Evolutionary conservation across 2,329 filamentous ascomycete genomes (phyloP), one percentile per base, ranked within the genome.

Genomic region (Nemania sp.): DNA sequence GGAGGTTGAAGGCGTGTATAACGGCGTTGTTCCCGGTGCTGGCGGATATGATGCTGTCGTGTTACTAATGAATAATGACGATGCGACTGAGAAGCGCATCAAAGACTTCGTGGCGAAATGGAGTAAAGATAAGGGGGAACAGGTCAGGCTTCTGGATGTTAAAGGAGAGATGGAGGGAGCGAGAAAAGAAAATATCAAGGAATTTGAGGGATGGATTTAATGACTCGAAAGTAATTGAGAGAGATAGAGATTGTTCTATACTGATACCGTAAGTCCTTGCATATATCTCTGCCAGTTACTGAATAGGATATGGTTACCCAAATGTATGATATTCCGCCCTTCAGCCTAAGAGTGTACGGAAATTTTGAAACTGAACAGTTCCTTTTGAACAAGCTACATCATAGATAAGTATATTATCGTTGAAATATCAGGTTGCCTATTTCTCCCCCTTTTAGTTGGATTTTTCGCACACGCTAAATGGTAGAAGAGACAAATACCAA

Each of bases 31-130:
- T 0, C 94, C 94, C 0, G 94, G 94, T 0, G 94, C 94, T 0
- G 94, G 94, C 8, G 94, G 94, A 0, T 97, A 89, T 67, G 94
- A 99, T 76, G 94, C 94, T 1, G 80, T 96, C 50, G 89, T 88
- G 1, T 71, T 99, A 56, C 72, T 99, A 54, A 83, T 96, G 60
- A 80, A 81, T 64, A 90, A 97, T 64, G 84, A 89, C 48, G 78
- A 77, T 30, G 80, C 79, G 43, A 89, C 90, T 1, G 74, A 87
- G 50, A 67, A 68, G 19, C 74, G 76, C 11, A 72, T 97, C 19
- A 78, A 81, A 58, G 72, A 74, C 37, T 85, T 90, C 37, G 71
- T 96, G 54, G 75, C 74, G 17, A 73, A 75, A 22, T 97, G 91
- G 86, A 85, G 77, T 55, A 64, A 70, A 61, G 74, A 79, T 42